These are phyloP conservation scores for Phytophthora hybrid DNA, from an alignment of 352 stramenopile species.

Conservation along the genomic window DNA sequence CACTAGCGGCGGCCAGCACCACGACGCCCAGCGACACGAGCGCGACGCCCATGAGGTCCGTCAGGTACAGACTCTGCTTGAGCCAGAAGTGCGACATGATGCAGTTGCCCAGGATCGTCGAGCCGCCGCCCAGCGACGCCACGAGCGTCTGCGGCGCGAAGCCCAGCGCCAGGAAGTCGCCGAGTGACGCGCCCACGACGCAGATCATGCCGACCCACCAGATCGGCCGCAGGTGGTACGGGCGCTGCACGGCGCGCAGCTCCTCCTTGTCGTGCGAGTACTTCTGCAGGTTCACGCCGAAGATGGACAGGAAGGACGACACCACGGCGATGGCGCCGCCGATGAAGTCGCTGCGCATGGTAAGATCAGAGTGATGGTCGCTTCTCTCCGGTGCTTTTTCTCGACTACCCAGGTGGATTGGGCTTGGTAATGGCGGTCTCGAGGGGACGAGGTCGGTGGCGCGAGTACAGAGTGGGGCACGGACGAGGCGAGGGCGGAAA, in stretches of 20 bases:
- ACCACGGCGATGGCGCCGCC: constrained; percentile 81
- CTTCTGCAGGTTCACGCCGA: constrained; percentile 93
- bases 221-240: constrained; percentile 84
- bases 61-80: constrained; percentile 88
- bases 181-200: constrained; percentile 82
- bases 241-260: constrained; percentile 63
- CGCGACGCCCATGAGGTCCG: constrained; percentile 77
- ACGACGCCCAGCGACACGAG: constrained; percentile 85
- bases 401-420: constrained; percentile 18
- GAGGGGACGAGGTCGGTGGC: constrained; percentile 31
- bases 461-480: constrained; percentile 13
- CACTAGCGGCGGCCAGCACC: constrained; percentile 73
- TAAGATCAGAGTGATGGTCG: background rate
- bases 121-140: constrained; percentile 80
- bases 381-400: constrained; percentile 18
- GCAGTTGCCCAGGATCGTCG: constrained; percentile 86
- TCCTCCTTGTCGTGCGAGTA: constrained; percentile 91
- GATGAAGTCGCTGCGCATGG: constrained; percentile 53
- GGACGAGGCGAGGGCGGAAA: constrained; percentile 16
- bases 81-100: constrained; percentile 90
- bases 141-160: constrained; percentile 91
- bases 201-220: constrained; percentile 92
- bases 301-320: constrained; percentile 86
- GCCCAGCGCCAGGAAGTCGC: constrained; percentile 87
- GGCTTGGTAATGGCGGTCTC: background rate